Evolutionary conservation across 345 rosid species (phyloP), one percentile per base, ranked within the genome.

Genomic region (Aurinia saxatilis): DNA sequence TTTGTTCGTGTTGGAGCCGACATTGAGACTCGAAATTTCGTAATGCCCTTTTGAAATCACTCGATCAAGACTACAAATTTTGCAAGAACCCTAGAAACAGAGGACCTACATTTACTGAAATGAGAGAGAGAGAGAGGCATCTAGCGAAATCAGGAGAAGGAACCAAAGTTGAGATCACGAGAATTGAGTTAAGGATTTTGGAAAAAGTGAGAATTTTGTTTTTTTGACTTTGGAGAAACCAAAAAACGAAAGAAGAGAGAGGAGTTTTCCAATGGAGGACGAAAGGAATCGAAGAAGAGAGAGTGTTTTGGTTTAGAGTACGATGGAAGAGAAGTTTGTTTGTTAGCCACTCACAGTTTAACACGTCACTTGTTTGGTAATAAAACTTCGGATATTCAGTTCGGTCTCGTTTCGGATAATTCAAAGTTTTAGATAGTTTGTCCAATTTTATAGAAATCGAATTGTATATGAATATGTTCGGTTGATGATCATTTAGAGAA

Each of bases 261-360:
- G 0, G 74, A 63, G 58, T 70, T 68, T 70, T 49, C 74, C 51
- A 64, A 70, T 63, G 38, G 69, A 63, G 69, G 56, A 47, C 55
- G 73, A 42, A 51, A 68, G 48, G 73, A 60, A 68, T 60, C 62
- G 27, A 50, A 44, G 33, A 27, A 19, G 63, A 39, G 30, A 11
- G 14, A 49, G 56, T 21, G n/a, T n/a, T n/a, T 4, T 17, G 49
- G 3, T 10, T 21, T 21, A 30, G 63, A 38, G 66, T 67, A 50
- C 11, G 5, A 10, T 8, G 29, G 72, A 57, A 50, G 68, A 37
- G 19, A 30, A 6, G n/a, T 50, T 40, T n/a, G n/a, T 29, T 40
- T 8, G 36, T 17, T 27, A 44, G 19, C 67, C 61, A 60, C 12
- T 68, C 55, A 34, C 17, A 1, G 10, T 44, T 33, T 6, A 1